Conservation (phyloP, 2,329 filamentous ascomycete genomes). For the Dactylellina drechsleri region DNA sequence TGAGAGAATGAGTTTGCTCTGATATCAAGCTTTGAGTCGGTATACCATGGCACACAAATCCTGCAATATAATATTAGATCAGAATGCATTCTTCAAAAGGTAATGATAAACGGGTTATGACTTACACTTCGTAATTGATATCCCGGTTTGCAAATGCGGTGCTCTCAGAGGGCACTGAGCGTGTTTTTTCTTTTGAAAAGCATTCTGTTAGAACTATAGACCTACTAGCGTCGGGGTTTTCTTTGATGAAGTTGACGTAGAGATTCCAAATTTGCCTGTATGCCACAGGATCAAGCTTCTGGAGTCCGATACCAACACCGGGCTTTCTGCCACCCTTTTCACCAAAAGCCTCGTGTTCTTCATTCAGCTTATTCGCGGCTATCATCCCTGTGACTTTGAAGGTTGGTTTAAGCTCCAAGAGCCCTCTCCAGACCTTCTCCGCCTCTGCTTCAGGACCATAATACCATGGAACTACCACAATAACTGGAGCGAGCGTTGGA, state of each 20-base stretch:
- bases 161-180: slow-evolving; percentile 5
- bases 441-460: slow-evolving; percentile 55
- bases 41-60: slow-evolving; percentile 46
- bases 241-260: slow-evolving; percentile 39
- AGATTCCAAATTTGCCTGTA: slow-evolving; percentile 37
- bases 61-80: not conserved
- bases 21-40: slow-evolving; percentile 32
- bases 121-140: slow-evolving; percentile 45
- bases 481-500: slow-evolving; percentile 52
- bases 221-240: slow-evolving; percentile 37
- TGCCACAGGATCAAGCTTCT: slow-evolving; percentile 25
- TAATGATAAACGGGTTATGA: not conserved
- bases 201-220: slow-evolving; percentile 29
- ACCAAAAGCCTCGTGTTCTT: slow-evolving; percentile 39
- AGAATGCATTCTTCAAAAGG: no score
- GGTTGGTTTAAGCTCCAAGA: slow-evolving; percentile 57
- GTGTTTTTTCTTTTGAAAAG: slow-evolving; percentile 31
- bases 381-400: slow-evolving; percentile 54
- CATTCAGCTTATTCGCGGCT: slow-evolving; percentile 56
- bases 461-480: slow-evolving; percentile 56
- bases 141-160: slow-evolving; percentile 29
- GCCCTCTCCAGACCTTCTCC: slow-evolving; percentile 55
- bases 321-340: slow-evolving; percentile 39
- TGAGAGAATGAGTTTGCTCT: slow-evolving; percentile 26
- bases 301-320: slow-evolving; percentile 30